These are phyloP conservation scores for Amaranthus palmeri DNA, from an alignment of 148 eudicot genomes.

Conservation along the genomic window DNA sequence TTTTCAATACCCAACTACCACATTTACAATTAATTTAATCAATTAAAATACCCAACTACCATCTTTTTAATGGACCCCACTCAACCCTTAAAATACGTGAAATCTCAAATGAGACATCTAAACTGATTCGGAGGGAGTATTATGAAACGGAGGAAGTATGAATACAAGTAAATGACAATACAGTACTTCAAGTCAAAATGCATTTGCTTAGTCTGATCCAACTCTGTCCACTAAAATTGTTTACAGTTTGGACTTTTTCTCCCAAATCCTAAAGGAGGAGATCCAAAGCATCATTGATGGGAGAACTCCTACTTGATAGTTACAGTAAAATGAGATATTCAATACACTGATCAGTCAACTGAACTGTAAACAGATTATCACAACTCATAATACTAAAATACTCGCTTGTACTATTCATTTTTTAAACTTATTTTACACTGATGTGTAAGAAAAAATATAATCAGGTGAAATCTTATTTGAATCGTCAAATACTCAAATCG, in stretches of 20 bases:
- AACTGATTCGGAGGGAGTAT: no score
- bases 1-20: no score
- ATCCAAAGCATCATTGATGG: constrained; percentile 11
- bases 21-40: no score
- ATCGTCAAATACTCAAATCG: no score
- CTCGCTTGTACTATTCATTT: constrained; percentile 7
- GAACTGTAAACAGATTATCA: constrained; percentile 6
- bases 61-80: no score
- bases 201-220: constrained; percentile 5
- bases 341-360: constrained; percentile 14
- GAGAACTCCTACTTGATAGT: not conserved
- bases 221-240: constrained; percentile 8
- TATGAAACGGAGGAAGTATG: no score
- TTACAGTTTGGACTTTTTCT: constrained; percentile 2
- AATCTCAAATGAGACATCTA: no score
- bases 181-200: constrained; percentile 3
- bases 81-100: no score
- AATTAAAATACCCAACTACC: no score
- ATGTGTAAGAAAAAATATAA: no score
- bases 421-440: no score
- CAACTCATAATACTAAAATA: constrained; percentile 17
- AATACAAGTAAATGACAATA: not conserved
- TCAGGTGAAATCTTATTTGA: no score
- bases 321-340: constrained; percentile 10
- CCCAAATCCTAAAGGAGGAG: not conserved